Base-by-base conservation (phyloP, 2,329 filamentous ascomycete genomes). In the Epichloe sp. region DNA sequence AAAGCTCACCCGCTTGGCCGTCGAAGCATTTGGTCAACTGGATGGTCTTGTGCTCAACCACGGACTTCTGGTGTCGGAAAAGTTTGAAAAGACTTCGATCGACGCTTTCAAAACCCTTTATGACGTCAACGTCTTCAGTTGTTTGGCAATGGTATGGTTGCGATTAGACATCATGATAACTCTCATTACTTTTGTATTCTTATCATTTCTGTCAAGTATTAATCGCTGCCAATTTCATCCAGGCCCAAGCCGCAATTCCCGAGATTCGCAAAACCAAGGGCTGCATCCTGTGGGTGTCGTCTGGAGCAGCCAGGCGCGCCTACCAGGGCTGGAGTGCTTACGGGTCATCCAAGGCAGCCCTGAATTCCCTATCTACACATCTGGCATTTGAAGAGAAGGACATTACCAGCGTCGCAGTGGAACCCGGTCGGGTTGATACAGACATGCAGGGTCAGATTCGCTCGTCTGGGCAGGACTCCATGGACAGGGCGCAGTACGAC, bases 21-120 rank as follows among this genome's bases (percentile, higher is more conserved):
- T 85, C 11, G 69, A 77, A 31, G 70, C 77, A 0, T 97, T 88
- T 65, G 84, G 83, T 10, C 74, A 72, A 47, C 68, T 98, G 4
- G 89, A 98, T 63, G 85, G 83, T 1, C 65, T 98, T 44, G 80
- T 98, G 12, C 71, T 97, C 55, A 97, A 97, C 66, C 93, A 98
- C 63, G 90, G 89, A 19, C 74, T 82, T 1, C 69, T 98, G 44
- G 77, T 81, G n/a, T 86, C 88, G 1, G 82, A 94, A 42, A 80
- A 79, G 48, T 71, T 97, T 44, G 80, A 71, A 3, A 78, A 91
- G 51, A 75, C 77, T 15, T 77, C 79, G n/a, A 62, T 81, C 0
- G 80, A 85, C 38, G 83, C 86, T 54, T 96, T 90, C 87, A 83
- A 81, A 60, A 68, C 71, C 2, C 73, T 78, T 8, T 96, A 88